Conservation (phyloP, 1,284 basidiomycete genomes). For the Melanopsichium pennsylvanicum region DNA sequence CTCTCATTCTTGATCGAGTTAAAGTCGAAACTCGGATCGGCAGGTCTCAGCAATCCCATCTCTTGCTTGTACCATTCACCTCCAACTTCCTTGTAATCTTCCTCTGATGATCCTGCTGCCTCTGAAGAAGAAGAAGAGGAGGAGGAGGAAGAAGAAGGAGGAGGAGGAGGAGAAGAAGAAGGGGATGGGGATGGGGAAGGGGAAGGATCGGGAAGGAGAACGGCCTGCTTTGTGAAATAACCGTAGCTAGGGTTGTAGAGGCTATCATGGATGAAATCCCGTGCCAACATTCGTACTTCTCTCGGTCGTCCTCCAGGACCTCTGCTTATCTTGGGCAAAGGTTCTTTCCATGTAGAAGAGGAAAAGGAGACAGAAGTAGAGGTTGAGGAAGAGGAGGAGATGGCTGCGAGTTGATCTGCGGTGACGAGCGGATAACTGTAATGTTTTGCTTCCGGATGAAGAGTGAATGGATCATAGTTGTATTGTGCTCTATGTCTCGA, state of each 20-base stretch:
- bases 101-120: background rate
- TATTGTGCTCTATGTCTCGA: conserved; percentile 59
- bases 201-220: conserved; percentile 52
- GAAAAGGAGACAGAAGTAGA: background rate
- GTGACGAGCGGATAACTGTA: conserved; percentile 53
- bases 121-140: background rate
- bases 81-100: conserved; percentile 6
- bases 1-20: conserved; percentile 73
- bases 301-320: conserved; percentile 69
- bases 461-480: conserved; percentile 62
- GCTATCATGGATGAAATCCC: conserved; percentile 96
- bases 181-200: too few species aligned
- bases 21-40: conserved; percentile 74
- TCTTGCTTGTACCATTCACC: conserved; percentile 14
- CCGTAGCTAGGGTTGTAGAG: conserved; percentile 97
- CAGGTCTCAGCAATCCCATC: conserved; percentile 28
- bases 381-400: background rate
- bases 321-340: background rate
- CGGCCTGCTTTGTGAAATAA: conserved; percentile 74
- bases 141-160: too few species aligned
- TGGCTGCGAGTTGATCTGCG: conserved; percentile 32
- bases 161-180: too few species aligned
- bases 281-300: conserved; percentile 87
- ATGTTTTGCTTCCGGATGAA: conserved; percentile 53
- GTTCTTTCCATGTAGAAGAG: background rate